A percentile compares a stretch with the other conserved stretches of the same genome.
phyloP scores from a whole-genome alignment of 2,329 filamentous ascomycete species.

The Madurella mycetomatis region DNA sequence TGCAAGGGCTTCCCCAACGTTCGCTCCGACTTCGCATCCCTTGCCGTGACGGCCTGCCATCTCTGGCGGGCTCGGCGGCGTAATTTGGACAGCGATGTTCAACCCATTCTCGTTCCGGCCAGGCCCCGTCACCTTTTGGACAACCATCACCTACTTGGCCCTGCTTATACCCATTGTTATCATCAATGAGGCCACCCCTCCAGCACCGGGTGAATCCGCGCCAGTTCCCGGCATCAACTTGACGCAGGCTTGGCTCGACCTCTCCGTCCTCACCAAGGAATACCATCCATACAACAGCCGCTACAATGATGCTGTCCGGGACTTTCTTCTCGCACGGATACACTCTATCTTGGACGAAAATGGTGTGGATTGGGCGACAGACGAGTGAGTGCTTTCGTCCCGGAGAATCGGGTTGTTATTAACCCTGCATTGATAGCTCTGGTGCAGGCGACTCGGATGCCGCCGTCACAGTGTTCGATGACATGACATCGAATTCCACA shows the following conservation, averaged over 20 bases:
- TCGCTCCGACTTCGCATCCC: no score
- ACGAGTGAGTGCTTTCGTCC: conserved; percentile 25
- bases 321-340: conserved; percentile 70
- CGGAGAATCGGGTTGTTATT: conserved; percentile 3
- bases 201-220: conserved; percentile 51
- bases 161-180: conserved; percentile 68
- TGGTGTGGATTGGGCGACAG: conserved; percentile 43
- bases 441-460: conserved; percentile 7
- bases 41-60: not conserved
- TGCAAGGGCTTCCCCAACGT: no score
- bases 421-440: conserved; percentile 25
- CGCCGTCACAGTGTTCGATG: conserved; percentile 65
- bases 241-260: conserved; percentile 79
- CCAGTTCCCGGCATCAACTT: conserved; percentile 67
- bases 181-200: conserved; percentile 71
- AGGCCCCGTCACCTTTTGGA: conserved; percentile 76
- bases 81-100: conserved; percentile 15
- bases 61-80: not conserved
- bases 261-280: conserved; percentile 66
- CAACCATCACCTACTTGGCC: conserved; percentile 70
- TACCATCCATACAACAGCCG: conserved; percentile 89
- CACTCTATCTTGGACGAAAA: conserved; percentile 64
- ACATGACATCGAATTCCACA: conserved; percentile 73
- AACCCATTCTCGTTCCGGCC: conserved; percentile 74
- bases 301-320: conserved; percentile 73